Evolutionary conservation across 257 asterid species (phyloP), one percentile per base, ranked within the genome.

Genomic region (Nicotiana tomentosiformis): DNA sequence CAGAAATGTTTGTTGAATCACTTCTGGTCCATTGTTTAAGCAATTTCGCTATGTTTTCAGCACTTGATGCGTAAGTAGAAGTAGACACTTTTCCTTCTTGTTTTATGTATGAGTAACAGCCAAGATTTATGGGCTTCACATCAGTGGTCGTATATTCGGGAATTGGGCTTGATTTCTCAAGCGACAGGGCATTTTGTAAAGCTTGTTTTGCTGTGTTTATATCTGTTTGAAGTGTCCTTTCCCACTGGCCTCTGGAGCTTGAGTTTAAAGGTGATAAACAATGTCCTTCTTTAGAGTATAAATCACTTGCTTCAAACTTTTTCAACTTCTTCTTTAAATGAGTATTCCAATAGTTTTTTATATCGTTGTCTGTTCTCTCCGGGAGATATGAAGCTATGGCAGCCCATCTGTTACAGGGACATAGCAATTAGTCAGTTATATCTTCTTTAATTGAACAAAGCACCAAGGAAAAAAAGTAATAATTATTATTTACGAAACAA

Each of bases 321-420:
- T 83, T 90, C 3, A 96, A 90, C 92, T 93, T 93, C 90, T 93
- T 96, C 87, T 92, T 96, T 86, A 96, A 65, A 86, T 96, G 99
- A 12, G 99, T 94, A 43, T 96, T 96, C 99, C 99, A 96, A 82
- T 89, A 93, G 83, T 96, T 96, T 69, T 96, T 96, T 5, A 96
- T 92, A 85, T 96, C 99, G 39, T 96, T 96, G 66, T 96, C 99
- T 9, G 99, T 96, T 88, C 99, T 92, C 85, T 96, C 99, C 0
- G 98, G 98, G 5, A 96, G 92, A 77, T 96, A 96, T 4, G 98
- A 91, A 81, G 99, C 98, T 74, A 96, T 94, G n/a, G 99, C 98
- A 10, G 99, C 99, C 99, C 99, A 96, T 86, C 99, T 96, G 87
- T 77, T 11, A 2, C n/a, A 26, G 12, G 10, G 15, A 20, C 5